These are phyloP conservation scores for Tephrocybe sp. DNA, from an alignment of 768 basidiomycete species.

Conservation along the genomic window DNA sequence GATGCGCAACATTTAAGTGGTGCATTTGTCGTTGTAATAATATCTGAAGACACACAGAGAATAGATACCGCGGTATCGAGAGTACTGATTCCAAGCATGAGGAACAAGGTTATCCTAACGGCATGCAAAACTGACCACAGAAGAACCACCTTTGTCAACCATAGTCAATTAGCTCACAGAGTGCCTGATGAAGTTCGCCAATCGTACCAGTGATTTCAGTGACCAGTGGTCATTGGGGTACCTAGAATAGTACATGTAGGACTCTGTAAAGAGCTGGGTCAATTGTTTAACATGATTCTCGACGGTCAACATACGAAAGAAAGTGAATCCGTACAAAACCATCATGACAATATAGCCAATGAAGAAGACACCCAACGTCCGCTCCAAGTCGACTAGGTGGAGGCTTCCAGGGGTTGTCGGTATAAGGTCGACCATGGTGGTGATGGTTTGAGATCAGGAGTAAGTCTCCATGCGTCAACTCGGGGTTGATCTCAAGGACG, in stretches of 20 bases:
- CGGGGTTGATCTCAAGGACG: too few relatives aligned
- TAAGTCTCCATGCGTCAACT: too few relatives aligned
- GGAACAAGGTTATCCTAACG: too few relatives aligned
- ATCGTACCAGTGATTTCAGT: constrained; percentile 10
- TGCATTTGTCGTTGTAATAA: neutral
- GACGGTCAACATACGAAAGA: constrained; percentile 15
- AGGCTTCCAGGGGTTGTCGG: constrained; percentile 16
- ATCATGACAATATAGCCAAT: constrained; percentile 19
- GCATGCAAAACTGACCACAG: too few relatives aligned
- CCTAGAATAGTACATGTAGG: constrained; percentile 20
- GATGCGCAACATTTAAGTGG: neutral
- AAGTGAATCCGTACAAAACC: constrained; percentile 20
- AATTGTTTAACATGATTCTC: neutral
- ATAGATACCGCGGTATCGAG: constrained; percentile 15
- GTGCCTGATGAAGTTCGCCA: neutral
- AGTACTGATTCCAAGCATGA: constrained; percentile 2
- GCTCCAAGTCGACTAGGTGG: constrained; percentile 14
- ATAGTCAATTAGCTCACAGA: neutral
- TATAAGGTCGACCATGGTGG: constrained; percentile 10
- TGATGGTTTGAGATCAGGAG: too few relatives aligned
- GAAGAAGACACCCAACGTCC: constrained; percentile 17
- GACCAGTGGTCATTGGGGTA: constrained; percentile 17
- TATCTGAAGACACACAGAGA: constrained; percentile 7
- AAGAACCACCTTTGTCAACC: neutral
- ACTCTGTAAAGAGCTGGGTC: constrained; percentile 7